These are phyloP conservation scores for Leishmania turanica DNA, from an alignment of 208 protist genomes.

Conservation along the genomic window DNA sequence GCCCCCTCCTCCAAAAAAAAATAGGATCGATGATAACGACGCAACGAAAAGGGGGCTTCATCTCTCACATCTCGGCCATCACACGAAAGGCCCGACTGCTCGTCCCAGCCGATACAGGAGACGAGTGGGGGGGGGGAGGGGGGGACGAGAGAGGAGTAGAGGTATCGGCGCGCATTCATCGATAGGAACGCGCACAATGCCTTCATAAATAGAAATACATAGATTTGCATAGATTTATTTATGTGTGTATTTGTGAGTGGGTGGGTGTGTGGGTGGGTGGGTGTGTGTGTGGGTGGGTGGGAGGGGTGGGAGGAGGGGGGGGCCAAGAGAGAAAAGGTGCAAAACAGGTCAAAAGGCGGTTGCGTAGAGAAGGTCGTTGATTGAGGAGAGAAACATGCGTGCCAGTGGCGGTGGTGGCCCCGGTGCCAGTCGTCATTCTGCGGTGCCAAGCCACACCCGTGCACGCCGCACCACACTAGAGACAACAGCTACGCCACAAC, in stretches of 20 bases:
- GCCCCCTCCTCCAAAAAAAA: too few relatives aligned
- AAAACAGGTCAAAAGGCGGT: slow-evolving; percentile 6
- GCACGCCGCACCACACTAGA: background rate
- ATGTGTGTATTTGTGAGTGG: too few relatives aligned
- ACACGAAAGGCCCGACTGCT: background rate
- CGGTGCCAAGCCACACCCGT: background rate
- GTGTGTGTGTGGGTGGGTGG: too few relatives aligned
- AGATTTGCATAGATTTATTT: background rate
- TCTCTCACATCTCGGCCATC: background rate
- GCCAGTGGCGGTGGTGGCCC: background rate
- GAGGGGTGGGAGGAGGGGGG: background rate
- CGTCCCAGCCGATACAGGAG: background rate
- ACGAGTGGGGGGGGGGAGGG: too few relatives aligned
- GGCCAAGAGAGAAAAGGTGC: background rate
- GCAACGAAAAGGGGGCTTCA: background rate
- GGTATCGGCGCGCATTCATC: background rate
- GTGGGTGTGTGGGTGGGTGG: too few relatives aligned
- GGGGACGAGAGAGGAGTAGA: background rate
- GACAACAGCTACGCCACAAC: background rate
- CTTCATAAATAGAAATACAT: background rate
- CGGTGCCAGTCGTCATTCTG: background rate
- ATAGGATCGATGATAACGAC: too few relatives aligned
- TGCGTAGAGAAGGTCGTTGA: background rate
- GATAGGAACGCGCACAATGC: background rate
- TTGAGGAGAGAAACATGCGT: background rate